Percentiles rank a stretch among this genome's conserved stretches.
These are phyloP conservation scores for Kodamaea sagamina DNA, from an alignment of 805 yeast species.

Conservation along the genomic window DNA sequence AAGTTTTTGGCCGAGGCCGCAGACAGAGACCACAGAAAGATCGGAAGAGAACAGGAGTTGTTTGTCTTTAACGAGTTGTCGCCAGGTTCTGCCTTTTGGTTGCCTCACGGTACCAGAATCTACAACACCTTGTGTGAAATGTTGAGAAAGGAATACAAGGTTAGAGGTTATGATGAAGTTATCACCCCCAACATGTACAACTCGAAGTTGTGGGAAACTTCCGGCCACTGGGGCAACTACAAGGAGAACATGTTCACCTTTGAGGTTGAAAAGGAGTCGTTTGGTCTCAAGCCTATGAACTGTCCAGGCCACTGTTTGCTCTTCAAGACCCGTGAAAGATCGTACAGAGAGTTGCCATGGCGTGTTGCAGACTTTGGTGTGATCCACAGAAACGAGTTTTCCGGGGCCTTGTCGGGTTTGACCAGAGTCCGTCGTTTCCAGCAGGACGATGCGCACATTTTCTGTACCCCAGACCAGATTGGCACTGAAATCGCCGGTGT, in stretches of 20 bases:
- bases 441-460: slow-evolving; percentile 98
- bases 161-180: slow-evolving; percentile 96
- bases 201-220: slow-evolving; percentile 95
- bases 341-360: slow-evolving; percentile 97
- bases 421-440: slow-evolving; percentile 99
- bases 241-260: slow-evolving; percentile 96
- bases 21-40: slow-evolving; percentile 91
- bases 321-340: slow-evolving; percentile 89
- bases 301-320: slow-evolving; percentile 92
- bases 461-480: slow-evolving; percentile 91
- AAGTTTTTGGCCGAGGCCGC: slow-evolving; percentile 96
- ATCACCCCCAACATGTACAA: slow-evolving; percentile 99
- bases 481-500: slow-evolving; percentile 80
- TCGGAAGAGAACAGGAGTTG: slow-evolving; percentile 95
- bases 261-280: slow-evolving; percentile 94
- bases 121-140: slow-evolving; percentile 83
- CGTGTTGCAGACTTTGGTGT: slow-evolving; percentile 99
- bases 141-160: slow-evolving; percentile 80
- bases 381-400: slow-evolving; percentile 92
- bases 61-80: slow-evolving; percentile 95
- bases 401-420: slow-evolving; percentile 87
- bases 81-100: slow-evolving; percentile 98
- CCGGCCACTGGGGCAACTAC: slow-evolving; percentile 98
- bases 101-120: slow-evolving; percentile 98
- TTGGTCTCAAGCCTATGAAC: slow-evolving; percentile 93